A percentile compares a stretch with the other conserved stretches of the same genome.
phyloP scores from a whole-genome alignment of 768 basidiomycete genomes.

The Tulasnella sp. region DNA sequence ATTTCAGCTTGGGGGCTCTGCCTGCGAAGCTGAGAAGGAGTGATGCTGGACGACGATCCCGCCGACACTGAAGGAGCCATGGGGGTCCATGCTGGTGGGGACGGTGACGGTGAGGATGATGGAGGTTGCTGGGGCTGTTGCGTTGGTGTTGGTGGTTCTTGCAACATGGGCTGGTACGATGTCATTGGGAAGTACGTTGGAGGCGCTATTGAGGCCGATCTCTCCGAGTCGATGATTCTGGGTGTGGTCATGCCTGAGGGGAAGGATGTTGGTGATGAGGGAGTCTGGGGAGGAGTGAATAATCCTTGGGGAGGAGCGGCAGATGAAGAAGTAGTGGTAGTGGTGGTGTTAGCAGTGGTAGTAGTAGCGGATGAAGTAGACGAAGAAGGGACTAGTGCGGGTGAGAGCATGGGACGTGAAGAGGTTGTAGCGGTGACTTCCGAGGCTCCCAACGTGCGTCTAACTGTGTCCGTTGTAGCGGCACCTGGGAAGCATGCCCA shows the following conservation, averaged over 20 bases:
- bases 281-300: slow-evolving; percentile 18
- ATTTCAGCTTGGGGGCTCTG: slow-evolving; percentile 18
- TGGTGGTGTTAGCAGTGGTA: neutral
- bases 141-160: neutral
- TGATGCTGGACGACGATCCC: slow-evolving; percentile 7
- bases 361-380: neutral
- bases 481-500: slow-evolving; percentile 5
- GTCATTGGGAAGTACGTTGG: slow-evolving; percentile 16
- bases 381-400: neutral
- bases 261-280: neutral
- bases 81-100: slow-evolving; percentile 2
- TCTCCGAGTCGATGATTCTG: slow-evolving; percentile 3
- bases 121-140: neutral
- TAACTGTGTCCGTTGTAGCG: slow-evolving; percentile 14
- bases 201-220: neutral
- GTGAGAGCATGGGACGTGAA: slow-evolving; percentile 11
- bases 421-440: slow-evolving; percentile 14
- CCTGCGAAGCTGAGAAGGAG: slow-evolving; percentile 17
- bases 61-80: slow-evolving; percentile 19
- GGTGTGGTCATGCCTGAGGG: neutral
- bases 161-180: neutral
- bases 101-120: neutral
- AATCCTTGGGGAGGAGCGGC: slow-evolving; percentile 4
- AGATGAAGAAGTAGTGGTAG: neutral
- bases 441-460: slow-evolving; percentile 11